Evolutionary conservation across 2,329 filamentous ascomycete species (phyloP).

Genomic region (Clathrospora elynae): DNA sequence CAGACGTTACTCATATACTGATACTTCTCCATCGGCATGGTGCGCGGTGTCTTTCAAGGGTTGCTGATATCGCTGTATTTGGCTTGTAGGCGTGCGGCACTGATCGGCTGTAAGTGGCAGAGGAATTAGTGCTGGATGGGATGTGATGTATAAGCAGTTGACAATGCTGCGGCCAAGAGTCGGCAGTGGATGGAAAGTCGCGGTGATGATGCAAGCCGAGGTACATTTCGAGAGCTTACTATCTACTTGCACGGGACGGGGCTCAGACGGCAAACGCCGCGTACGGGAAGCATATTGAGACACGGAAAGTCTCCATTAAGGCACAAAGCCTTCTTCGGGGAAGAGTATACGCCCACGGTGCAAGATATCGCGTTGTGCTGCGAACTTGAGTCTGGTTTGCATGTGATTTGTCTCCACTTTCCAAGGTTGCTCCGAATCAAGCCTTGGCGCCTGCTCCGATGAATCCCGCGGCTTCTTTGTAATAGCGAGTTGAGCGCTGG

Average conservation of each 20-base stretch:
- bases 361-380: too few species aligned
- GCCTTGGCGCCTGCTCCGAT: conserved; percentile 4
- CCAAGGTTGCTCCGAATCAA: neutral
- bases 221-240: conserved; percentile 24
- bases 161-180: conserved; percentile 26
- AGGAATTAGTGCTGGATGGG: conserved; percentile 1
- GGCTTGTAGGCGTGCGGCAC: conserved; percentile 2
- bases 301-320: neutral
- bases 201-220: conserved; percentile 24
- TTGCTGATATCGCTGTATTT: conserved; percentile 10
- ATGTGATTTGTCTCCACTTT: too few species aligned
- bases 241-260: neutral
- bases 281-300: conserved; percentile 1
- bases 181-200: conserved; percentile 12
- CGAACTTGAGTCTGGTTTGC: too few species aligned
- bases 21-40: conserved; percentile 72
- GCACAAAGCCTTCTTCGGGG: too few species aligned
- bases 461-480: conserved; percentile 17
- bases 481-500: conserved; percentile 16
- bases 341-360: too few species aligned
- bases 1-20: conserved; percentile 83
- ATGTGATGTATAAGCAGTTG: neutral
- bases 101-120: conserved; percentile 1
- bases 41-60: conserved; percentile 31
- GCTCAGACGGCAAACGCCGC: neutral